A percentile compares a stretch with the other conserved stretches of the same genome.
Conservation (phyloP, 257 asterid genomes). For the Perilla frutescens region DNA sequence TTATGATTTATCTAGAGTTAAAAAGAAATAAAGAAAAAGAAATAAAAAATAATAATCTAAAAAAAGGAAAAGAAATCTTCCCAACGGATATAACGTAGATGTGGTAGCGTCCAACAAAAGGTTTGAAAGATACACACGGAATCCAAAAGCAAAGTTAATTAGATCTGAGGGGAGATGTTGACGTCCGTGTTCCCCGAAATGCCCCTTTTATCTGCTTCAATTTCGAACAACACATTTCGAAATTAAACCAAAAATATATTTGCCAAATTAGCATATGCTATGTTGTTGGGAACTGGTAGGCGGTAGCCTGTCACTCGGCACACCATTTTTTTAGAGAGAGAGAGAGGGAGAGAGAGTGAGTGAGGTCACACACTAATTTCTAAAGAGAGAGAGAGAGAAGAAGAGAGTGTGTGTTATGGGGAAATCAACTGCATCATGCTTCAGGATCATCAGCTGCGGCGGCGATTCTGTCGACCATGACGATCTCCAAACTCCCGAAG, state of each 20-base stretch:
- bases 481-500: conserved; percentile 64
- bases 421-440: conserved; percentile 74
- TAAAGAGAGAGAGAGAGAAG: conserved; percentile 24
- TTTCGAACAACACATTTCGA: conserved; percentile 46
- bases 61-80: background rate
- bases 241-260: background rate
- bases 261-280: background rate
- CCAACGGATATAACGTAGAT: conserved; percentile 32
- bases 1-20: no score
- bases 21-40: background rate
- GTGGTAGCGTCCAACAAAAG: conserved; percentile 16
- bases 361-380: conserved; percentile 4
- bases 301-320: conserved; percentile 7
- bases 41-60: background rate
- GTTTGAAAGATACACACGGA: conserved; percentile 45
- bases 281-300: background rate
- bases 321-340: conserved; percentile 39
- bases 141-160: conserved; percentile 47
- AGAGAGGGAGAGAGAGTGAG: conserved; percentile 10
- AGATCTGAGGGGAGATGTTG: conserved; percentile 53
- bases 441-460: conserved; percentile 81
- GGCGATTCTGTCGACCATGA: conserved; percentile 65
- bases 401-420: conserved; percentile 52
- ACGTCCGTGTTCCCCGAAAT: conserved; percentile 52
- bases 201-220: conserved; percentile 46